Percentiles rank a stretch among this genome's conserved stretches.
Evolutionary conservation across 1,284 basidiomycete genomes (phyloP).

Genomic region (Apiotrichum sp.): DNA sequence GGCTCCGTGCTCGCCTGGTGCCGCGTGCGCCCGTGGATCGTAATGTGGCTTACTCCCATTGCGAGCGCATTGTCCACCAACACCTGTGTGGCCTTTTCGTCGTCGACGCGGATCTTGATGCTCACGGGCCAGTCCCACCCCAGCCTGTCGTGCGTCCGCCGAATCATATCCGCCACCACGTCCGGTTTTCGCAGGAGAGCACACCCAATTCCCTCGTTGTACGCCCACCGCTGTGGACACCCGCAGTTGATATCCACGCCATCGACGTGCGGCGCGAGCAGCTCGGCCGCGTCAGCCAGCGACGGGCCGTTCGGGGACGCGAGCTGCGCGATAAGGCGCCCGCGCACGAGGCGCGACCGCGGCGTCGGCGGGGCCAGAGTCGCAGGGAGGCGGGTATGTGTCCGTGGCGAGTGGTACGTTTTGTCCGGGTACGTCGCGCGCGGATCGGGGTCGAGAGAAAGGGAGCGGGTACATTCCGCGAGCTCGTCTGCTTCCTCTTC

Average conservation of each 20-base stretch:
- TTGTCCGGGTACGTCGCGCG: not conserved
- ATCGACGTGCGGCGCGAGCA: conserved; percentile 52
- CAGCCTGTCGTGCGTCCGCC: conserved; percentile 51
- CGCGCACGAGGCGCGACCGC: conserved; percentile 46
- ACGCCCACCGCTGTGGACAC: conserved; percentile 54
- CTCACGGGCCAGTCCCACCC: conserved; percentile 54
- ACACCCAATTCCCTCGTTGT: conserved; percentile 55
- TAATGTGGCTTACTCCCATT: conserved; percentile 48
- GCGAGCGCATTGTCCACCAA: conserved; percentile 50
- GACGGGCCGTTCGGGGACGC: conserved; percentile 51
- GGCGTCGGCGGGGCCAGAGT: conserved; percentile 22
- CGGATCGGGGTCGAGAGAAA: not conserved
- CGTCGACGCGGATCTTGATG: conserved; percentile 57
- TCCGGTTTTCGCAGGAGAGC: conserved; percentile 56
- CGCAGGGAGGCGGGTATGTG: conserved; percentile 31
- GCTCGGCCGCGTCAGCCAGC: conserved; percentile 55
- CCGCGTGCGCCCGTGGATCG: conserved; percentile 56
- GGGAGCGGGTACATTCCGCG: not conserved
- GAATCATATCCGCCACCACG: conserved; percentile 54
- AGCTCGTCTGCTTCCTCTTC: not conserved
- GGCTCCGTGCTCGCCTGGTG: conserved; percentile 54
- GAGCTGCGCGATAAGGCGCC: conserved; percentile 54
- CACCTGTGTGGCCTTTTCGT: conserved; percentile 51
- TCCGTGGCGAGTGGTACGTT: conserved; percentile 23
- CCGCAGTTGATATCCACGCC: conserved; percentile 58